Evolutionary conservation across 1,284 basidiomycete species (phyloP).

Genomic region (Lignosus rhinocerotis): DNA sequence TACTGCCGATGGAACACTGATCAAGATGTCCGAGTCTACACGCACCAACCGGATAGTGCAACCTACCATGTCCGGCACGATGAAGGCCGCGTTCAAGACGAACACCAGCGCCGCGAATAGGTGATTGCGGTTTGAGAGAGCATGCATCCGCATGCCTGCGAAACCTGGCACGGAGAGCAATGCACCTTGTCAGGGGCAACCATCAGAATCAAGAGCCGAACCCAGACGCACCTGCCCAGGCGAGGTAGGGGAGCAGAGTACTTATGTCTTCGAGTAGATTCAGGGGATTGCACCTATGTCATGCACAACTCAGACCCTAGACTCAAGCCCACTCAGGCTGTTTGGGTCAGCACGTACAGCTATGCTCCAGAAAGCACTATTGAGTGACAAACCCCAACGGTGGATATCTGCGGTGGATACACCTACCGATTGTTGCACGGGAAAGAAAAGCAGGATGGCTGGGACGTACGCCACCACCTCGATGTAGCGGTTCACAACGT

Average conservation of each 20-base stretch:
- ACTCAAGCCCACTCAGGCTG: background rate
- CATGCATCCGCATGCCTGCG: background rate
- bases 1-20: background rate
- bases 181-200: background rate
- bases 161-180: background rate
- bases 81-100: background rate
- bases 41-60: background rate
- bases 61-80: background rate
- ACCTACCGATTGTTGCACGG: background rate
- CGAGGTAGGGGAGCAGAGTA: background rate
- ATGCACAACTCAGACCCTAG: background rate
- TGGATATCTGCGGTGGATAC: background rate
- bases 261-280: background rate
- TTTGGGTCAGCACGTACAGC: background rate
- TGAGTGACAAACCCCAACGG: too few species aligned
- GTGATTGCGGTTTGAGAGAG: background rate
- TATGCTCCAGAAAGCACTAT: background rate
- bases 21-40: too few species aligned
- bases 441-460: background rate
- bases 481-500: background rate
- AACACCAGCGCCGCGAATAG: background rate
- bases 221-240: background rate
- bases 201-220: background rate
- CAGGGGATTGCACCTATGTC: background rate
- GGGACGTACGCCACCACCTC: background rate